These are phyloP conservation scores for Flaveria robusta DNA, from an alignment of 129 eudicot genomes.

Conservation along the genomic window DNA sequence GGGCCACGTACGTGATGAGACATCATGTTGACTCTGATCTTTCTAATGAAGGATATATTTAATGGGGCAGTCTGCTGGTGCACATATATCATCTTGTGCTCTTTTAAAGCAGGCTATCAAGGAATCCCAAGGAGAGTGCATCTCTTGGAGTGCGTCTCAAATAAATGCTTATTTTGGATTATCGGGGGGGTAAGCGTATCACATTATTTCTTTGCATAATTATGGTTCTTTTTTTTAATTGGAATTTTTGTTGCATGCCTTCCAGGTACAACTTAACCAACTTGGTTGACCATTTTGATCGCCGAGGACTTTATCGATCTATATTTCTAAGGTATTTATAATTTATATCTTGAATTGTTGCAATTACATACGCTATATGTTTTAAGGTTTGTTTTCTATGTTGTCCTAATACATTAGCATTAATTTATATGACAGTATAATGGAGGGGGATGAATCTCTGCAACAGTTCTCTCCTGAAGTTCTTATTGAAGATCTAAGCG, in stretches of 20 bases:
- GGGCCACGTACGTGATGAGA: background rate
- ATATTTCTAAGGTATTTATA: conserved; percentile 71
- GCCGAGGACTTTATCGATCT: conserved; percentile 89
- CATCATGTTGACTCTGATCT: conserved; percentile 20
- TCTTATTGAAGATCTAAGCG: conserved; percentile 57
- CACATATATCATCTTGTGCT: conserved; percentile 85
- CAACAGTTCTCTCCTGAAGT: conserved; percentile 75
- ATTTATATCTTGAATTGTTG: conserved; percentile 5
- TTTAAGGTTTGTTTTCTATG: background rate
- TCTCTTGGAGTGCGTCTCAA: conserved; percentile 85
- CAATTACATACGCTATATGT: background rate
- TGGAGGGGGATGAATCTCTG: conserved; percentile 90
- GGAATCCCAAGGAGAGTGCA: conserved; percentile 64
- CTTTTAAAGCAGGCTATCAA: conserved; percentile 81
- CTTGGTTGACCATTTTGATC: conserved; percentile 86
- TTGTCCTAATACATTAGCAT: conserved; percentile 9
- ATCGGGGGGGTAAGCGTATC: conserved; percentile 82
- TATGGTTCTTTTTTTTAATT: background rate
- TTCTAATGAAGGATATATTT: conserved; percentile 56
- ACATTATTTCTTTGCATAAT: background rate
- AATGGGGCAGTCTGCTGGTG: conserved; percentile 96
- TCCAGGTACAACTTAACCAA: conserved; percentile 75
- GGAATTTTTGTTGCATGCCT: background rate
- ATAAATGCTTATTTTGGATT: conserved; percentile 96
- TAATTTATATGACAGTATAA: conserved; percentile 56